Evolutionary conservation across 208 protist genomes (phyloP), one percentile per base, ranked within the genome.

Genomic region (Crithidia bombi): DNA sequence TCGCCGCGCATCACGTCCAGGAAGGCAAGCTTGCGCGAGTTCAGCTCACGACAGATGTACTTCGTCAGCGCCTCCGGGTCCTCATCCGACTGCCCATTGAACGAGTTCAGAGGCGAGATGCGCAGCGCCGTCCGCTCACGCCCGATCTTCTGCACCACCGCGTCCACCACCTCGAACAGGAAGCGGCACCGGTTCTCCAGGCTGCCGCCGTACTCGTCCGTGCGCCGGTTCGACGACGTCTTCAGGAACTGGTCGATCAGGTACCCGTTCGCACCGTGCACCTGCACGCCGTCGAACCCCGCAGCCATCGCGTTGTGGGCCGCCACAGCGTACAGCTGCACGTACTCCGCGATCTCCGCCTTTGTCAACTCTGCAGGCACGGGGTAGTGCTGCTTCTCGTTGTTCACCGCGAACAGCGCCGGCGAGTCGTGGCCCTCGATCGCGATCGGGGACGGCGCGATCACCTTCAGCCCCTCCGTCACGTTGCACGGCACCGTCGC

Each of bases 221-320:
- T 95, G 55, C 93, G 78, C 59, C 78, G 64, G 75, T 98, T 98
- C 33, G 81, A 62, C 9, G 62, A 61, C n/a, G 59, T 38, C 62
- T 66, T 82, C n/a, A 98, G 52, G 71, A 98, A 98, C 43, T 77
- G 65, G 49, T 91, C 85, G 23, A 98, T 74, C 15, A 98, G 62
- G 76, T 98, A 98, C n/a, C 92, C 95, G 75, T 98, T 86, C 15
- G 86, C 90, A 32, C 77, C 81, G 67, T 98, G 96, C 30, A 98
- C 70, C 86, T 98, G 73, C 50, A 98, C 79, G 10, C 85, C 91
- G 65, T 98, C 95, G 72, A 98, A 97, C 12, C 94, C 93, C 21
- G 90, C 89, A 39, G 76, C 73, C 15, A 89, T 79, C 12, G 83
- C 81, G 36, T 92, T 88, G 62, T 75, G 82, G 0, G 94, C 91